Base-by-base conservation (phyloP, 495 filamentous ascomycete genomes). In the Chlorociboria aeruginascens region DNA sequence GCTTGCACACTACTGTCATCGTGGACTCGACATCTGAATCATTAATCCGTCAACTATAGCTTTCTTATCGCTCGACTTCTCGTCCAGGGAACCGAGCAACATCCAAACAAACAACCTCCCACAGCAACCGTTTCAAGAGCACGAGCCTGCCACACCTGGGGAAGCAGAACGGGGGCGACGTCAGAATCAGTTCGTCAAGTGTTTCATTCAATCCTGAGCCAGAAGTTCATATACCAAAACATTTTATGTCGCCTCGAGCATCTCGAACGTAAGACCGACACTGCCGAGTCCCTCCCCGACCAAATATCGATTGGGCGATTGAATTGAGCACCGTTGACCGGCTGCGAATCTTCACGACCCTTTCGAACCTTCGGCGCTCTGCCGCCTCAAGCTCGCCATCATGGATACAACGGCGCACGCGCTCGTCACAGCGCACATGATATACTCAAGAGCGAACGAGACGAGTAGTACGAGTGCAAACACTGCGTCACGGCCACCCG, bases 401-500 rank as follows among this genome's bases (percentile, higher is more conserved):
- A 80, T 80, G 76, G 74, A 79, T 53, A 49, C 65, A 45, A 53
- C 65, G n/a, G 62, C 46, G 44, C 44, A 64, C 37, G 53, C 62
- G 20, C 51, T 78, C 43, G 51, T 61, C 38, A 59, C 68, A 17
- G 67, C 73, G 38, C 62, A 75, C 30, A 55, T 64, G 39, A 58
- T 78, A 46, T 66, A 73, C 56, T 68, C 68, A 17, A 67, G 77
- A 52, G 62, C 66, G 11, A 64, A 66, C 40, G 40, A 48, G 9
- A 53, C 54, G 32, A 51, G 32, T 29, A 46, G 31, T 3, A 35
- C 41, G 20, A 50, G 48, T 37, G 40, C 50, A 28, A 33, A 39
- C n/a, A 48, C 32, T 2, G 45, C 28, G n/a, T 33, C 53, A 14
- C 45, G 57, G 46, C 53, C 57, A 16, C 50, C 57, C 7, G 32